Evolutionary conservation across 495 filamentous ascomycete species (phyloP).

Genomic region (Penicillium desertorum): DNA sequence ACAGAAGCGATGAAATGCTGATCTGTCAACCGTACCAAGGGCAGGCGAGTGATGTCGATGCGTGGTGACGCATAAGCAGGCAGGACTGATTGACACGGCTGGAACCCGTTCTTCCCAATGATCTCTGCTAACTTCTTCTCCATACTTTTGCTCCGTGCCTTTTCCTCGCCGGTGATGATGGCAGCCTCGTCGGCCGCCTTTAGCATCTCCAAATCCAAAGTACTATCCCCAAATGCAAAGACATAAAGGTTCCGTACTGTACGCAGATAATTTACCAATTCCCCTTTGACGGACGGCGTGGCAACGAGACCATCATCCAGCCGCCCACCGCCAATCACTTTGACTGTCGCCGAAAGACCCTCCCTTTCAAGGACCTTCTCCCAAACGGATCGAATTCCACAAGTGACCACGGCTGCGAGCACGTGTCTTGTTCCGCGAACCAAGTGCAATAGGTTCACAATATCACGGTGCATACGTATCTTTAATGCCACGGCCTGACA

Average conservation of each 20-base stretch:
- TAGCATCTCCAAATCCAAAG: constrained; percentile 61
- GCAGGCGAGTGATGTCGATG: constrained; percentile 48
- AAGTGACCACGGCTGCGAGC: constrained; percentile 56
- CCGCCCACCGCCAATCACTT: constrained; percentile 57
- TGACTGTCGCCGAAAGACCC: constrained; percentile 46
- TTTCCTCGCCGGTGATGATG: constrained; percentile 56
- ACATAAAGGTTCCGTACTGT: constrained; percentile 39
- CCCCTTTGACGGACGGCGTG: constrained; percentile 52
- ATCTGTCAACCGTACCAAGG: constrained; percentile 39
- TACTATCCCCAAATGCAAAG: constrained; percentile 65
- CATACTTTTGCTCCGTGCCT: constrained; percentile 56
- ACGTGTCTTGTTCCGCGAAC: constrained; percentile 42
- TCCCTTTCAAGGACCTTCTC: constrained; percentile 51
- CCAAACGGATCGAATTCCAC: constrained; percentile 58
- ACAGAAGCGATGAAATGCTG: constrained; percentile 39
- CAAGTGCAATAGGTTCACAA: constrained; percentile 45
- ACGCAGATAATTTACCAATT: constrained; percentile 45
- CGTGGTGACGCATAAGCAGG: constrained; percentile 42
- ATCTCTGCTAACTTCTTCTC: constrained; percentile 45
- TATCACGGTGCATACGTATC: constrained; percentile 47
- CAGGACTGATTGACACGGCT: constrained; percentile 49
- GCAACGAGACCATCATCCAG: constrained; percentile 53
- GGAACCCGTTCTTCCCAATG: constrained; percentile 44
- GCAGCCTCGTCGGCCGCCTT: constrained; percentile 53
- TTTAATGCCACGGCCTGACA: constrained; percentile 52